Evolutionary conservation across 1,284 basidiomycete genomes (phyloP), one percentile per base, ranked within the genome.

Genomic region (Tetrapyrgos nigripes): DNA sequence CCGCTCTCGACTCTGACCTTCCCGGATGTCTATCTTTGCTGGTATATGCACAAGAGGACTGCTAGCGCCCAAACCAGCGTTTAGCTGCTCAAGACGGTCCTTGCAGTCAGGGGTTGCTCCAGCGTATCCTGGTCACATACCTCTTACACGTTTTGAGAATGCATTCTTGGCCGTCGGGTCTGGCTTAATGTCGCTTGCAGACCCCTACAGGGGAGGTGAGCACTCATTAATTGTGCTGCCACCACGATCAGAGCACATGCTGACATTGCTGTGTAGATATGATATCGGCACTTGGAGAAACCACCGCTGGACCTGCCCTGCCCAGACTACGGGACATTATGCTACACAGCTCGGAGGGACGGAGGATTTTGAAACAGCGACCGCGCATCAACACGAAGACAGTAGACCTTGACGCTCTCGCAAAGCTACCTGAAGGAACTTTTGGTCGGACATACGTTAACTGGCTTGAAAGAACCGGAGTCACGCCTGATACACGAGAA

Each of bases 401-500:
- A 0, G 80, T 98, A 47, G 83, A 95, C 69, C 84, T 97, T 75
- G 74, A 83, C 53, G 75, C 83, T 44, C 80, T 95, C 3, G 82
- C 82, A 0, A 70, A 79, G 37, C 81, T 95, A 45, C 86, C 88
- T 1, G 86, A 92, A 57, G 92, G 91, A 2, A 93, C 93, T 0
- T 88, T 98, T 64, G 97, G 96, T 3, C 79, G 87, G 59, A 88
- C 93, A 57, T 99, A 98, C 74, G 82, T 89, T 57, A 91, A 90
- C 54, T 99, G 97, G 97, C 83, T 99, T 4, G 87, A 93, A 62
- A 82, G 89, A 40, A 94, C 93, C 73, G 87, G 89, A 3, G 91
- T 98, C n/a, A 96, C 93, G 2, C 97, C 97, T 5, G 97, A 99
- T 73, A 96, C 96, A 40, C 81, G 97, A 58, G 92, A 92, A 67